A percentile compares a stretch with the other conserved stretches of the same genome.
phyloP scores from a whole-genome alignment of 768 basidiomycete species.

The Auriculariales sp. region DNA sequence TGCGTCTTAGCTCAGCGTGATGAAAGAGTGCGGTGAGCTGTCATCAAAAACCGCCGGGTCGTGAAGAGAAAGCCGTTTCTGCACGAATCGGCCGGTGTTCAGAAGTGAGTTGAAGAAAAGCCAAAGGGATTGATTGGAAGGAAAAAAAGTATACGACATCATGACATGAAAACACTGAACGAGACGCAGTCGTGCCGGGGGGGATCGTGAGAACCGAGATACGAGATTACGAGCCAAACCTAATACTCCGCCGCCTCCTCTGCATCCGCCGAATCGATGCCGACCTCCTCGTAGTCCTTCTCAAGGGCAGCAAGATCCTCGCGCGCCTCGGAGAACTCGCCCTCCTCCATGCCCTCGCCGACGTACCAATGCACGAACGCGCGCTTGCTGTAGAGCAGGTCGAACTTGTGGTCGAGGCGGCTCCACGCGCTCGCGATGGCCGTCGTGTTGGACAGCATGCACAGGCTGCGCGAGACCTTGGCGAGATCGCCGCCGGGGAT shows the following conservation, averaged over 20 bases:
- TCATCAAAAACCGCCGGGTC: no score
- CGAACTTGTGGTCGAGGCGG: slow-evolving; percentile 94
- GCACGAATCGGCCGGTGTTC: no score
- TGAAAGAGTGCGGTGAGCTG: no score
- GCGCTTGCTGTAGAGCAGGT: slow-evolving; percentile 93
- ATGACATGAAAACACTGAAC: no score
- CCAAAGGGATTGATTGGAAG: no score
- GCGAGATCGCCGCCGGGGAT: slow-evolving; percentile 94
- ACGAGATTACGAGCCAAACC: no score
- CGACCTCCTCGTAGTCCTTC: slow-evolving; percentile 40
- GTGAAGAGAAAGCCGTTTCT: no score
- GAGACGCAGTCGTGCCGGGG: no score
- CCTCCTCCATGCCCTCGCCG: slow-evolving; percentile 99
- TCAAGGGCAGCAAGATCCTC: slow-evolving; percentile 97
- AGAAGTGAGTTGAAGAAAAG: no score
- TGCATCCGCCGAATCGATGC: slow-evolving; percentile 8
- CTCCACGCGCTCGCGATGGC: slow-evolving; percentile 92
- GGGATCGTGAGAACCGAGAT: no score
- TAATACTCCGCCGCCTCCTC: slow-evolving; percentile 12
- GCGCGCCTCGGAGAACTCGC: slow-evolving; percentile 95
- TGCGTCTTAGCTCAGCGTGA: no score
- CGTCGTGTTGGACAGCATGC: slow-evolving; percentile 95
- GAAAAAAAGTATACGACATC: no score
- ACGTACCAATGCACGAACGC: slow-evolving; percentile 92
- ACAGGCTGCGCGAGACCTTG: slow-evolving; percentile 83